phyloP scores from a whole-genome alignment of 2,329 filamentous ascomycete genomes.

The Sporothrix brasiliensis region DNA sequence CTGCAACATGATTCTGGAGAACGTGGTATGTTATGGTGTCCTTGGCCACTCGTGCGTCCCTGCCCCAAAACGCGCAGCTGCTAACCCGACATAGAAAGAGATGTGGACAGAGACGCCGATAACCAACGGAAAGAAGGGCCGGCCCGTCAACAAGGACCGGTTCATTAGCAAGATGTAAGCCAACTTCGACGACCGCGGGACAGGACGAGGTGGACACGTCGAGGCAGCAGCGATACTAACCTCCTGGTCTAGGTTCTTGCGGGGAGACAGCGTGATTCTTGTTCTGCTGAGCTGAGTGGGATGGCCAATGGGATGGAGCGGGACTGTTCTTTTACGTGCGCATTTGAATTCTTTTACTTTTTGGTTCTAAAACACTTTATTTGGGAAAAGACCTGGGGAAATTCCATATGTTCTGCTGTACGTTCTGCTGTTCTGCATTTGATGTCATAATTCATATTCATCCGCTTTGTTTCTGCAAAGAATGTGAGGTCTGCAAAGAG shows the following conservation, averaged over 20 bases:
- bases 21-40: slow-evolving; percentile 36
- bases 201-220: not conserved
- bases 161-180: slow-evolving; percentile 90
- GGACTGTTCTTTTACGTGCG: not conserved
- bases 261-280: slow-evolving; percentile 85
- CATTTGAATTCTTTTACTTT: not conserved
- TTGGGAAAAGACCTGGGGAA: not conserved
- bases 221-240: not conserved
- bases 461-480: not conserved
- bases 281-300: slow-evolving; percentile 71
- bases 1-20: slow-evolving; percentile 75
- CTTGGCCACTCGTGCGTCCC: not conserved
- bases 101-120: slow-evolving; percentile 98
- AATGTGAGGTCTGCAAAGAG: too few relatives aligned
- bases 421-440: slow-evolving; percentile 19
- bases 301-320: not conserved
- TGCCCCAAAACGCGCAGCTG: not conserved
- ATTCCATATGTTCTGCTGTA: slow-evolving; percentile 8
- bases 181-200: not conserved
- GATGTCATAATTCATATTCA: not conserved
- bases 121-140: slow-evolving; percentile 83
- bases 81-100: slow-evolving; percentile 62
- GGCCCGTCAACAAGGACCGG: slow-evolving; percentile 93
- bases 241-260: slow-evolving; percentile 66
- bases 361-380: slow-evolving; percentile 7